Conservation (phyloP, 108 stramenopile species). For the Mediolabrus comicus region DNA sequence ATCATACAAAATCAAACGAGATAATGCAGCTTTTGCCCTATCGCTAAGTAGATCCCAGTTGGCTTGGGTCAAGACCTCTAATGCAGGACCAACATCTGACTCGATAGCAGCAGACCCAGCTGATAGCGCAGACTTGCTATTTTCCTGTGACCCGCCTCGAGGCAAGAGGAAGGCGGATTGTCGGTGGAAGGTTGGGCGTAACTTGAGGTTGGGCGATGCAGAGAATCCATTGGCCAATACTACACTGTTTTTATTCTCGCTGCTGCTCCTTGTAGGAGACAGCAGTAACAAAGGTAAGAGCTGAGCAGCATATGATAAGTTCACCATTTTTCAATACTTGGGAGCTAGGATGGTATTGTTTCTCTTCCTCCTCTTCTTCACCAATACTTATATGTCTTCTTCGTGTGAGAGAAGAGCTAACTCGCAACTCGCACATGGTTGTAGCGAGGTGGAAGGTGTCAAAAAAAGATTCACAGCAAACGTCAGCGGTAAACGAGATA, state of each 20-base stretch:
- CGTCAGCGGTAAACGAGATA: too few relatives aligned
- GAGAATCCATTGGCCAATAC: constrained; percentile 8
- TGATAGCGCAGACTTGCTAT: background rate
- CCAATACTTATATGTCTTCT: too few relatives aligned
- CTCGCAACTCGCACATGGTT: too few relatives aligned
- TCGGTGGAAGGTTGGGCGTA: background rate
- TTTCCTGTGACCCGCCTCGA: constrained; percentile 8
- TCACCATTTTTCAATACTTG: background rate
- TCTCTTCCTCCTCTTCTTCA: too few relatives aligned
- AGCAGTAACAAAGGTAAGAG: background rate
- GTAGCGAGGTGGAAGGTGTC: too few relatives aligned
- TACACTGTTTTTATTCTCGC: background rate
- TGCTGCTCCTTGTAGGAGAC: background rate
- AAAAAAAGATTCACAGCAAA: too few relatives aligned
- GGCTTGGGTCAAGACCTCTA: constrained; percentile 38
- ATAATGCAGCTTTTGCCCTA: constrained; percentile 61
- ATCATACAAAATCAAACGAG: constrained; percentile 60
- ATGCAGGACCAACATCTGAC: constrained; percentile 23
- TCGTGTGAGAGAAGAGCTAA: too few relatives aligned
- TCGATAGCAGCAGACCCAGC: constrained; percentile 2
- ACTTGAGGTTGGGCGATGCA: background rate
- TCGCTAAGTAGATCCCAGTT: constrained; percentile 71
- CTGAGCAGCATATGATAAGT: constrained; percentile 1
- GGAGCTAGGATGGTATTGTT: too few relatives aligned
- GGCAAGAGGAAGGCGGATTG: too few relatives aligned